Evolutionary conservation across 2,329 filamentous ascomycete species (phyloP), one percentile per base, ranked within the genome.

Genomic region (Beauveria asiatica): DNA sequence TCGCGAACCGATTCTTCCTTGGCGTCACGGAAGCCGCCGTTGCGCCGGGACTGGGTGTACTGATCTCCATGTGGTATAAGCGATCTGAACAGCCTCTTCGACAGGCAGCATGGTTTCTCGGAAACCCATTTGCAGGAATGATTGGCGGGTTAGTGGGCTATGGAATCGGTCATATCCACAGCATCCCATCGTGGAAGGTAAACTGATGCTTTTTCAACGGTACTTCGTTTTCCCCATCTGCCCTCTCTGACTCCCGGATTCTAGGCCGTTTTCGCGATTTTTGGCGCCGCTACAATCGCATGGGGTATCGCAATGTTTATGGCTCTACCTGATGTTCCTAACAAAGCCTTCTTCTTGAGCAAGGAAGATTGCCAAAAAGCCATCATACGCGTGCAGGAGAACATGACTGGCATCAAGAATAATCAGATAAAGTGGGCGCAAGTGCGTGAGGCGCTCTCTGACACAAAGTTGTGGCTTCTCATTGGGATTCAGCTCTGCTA

Each of bases 21-120:
- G 71, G 72, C 2, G 65, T 70, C 10, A 52, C 64, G 21, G 72
- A 74, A 57, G 66, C 71, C 1, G 67, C 67, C 17, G 67, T 73
- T 23, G 68, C 68, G 0, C 70, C 70, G 0, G 70, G 70, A 4
- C 63, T 73, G 1, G 63, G 66, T 7, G 64, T 73, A 52, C 62
- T 73, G 25, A 62, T 69, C 0, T 64, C 65, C 39, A 74, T 73
- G 72, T 74, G 71, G 68, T 74, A 73, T 57, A 72, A 71, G 63
- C 67, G 67, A 23, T 62, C 65, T 4, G 68, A 71, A 59, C 66
- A 69, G 46, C 66, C 67, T 9, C 62, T 67, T 16, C 67, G 69
- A 5, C 64, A 67, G n/a, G 68, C 66, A 13, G 53, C 69, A 16
- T 71, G 68, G 67, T 70, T 69, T 54, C 65, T 70, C 8, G 67